Conservation (phyloP, 768 basidiomycete genomes). For the Suillus plorans region DNA sequence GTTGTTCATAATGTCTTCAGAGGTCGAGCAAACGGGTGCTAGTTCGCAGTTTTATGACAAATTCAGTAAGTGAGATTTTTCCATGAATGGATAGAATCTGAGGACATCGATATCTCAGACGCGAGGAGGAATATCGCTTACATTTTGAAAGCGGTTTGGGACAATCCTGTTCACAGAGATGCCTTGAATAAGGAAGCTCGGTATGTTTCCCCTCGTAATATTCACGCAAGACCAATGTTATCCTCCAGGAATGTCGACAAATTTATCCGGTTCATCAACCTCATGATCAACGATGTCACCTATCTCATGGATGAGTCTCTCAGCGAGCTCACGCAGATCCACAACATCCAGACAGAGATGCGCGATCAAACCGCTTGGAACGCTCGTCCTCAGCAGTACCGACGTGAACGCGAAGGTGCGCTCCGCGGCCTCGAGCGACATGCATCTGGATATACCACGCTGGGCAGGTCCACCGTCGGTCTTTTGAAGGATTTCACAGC, state of each 20-base stretch:
- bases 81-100: constrained; percentile 7
- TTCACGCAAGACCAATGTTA: constrained; percentile 6
- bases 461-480: constrained; percentile 87
- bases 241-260: constrained; percentile 75
- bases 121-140: constrained; percentile 82
- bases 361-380: constrained; percentile 71
- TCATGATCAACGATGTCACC: constrained; percentile 99
- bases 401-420: constrained; percentile 79
- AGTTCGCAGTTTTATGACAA: constrained; percentile 99
- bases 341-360: constrained; percentile 85
- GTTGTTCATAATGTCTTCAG: constrained; percentile 39
- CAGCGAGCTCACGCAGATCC: constrained; percentile 84
- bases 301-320: constrained; percentile 97
- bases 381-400: constrained; percentile 61
- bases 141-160: constrained; percentile 88
- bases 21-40: constrained; percentile 96
- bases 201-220: constrained; percentile 40
- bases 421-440: constrained; percentile 81
- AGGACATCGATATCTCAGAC: constrained; percentile 36
- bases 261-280: constrained; percentile 93
- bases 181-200: constrained; percentile 78
- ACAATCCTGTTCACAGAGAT: constrained; percentile 84
- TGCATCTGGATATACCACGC: constrained; percentile 82
- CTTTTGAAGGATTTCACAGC: constrained; percentile 90
- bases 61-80: constrained; percentile 66